Evolutionary conservation across 768 basidiomycete species (phyloP), one percentile per base, ranked within the genome.

Genomic region (Boletus subcaerulescens): DNA sequence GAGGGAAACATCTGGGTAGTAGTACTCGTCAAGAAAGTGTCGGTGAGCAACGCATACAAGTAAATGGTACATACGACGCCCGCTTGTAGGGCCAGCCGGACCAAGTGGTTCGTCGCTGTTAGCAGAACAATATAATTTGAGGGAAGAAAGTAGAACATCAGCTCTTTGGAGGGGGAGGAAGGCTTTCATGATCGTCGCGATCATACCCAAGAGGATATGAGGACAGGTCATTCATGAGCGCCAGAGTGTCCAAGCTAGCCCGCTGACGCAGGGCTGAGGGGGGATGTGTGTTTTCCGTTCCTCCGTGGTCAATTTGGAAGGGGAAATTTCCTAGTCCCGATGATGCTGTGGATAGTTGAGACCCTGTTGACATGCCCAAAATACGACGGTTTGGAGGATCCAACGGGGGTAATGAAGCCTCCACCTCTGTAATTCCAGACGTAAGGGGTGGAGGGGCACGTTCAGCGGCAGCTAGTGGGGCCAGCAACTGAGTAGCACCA

Each of bases 161-260:
- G 18, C 55, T 52, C 58, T 71, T 73, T 18, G 67, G 64, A 45
- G 61, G 58, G 20, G 59, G 40, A 24, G 65, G 60, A 50, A 63
- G 56, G 32, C 54, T 59, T 14, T 59, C 70, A 53, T 64, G 65
- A 48, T 71, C 66, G 35, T 69, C 71, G 48, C 67, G 62, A 64
- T 91, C 87, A 63, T 89, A 91, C 32, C 81, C 83, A 51, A 93
- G 78, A 15, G 91, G 89, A 64, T 90, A 92, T n/a, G 88, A 87
- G 41, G 89, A 84, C 52, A 93, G 71, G 69, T 91, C 91, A 62
- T 79, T 86, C 57, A 91, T 93, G 55, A 93, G 78, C 4, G 87
- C 90, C 33, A 93, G 76, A 0, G 91, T 93, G 63, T 93, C 91
- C 60, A 93, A 73, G 66, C 91, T 93, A 29, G 91, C 91, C 49